Evolutionary conservation across 2,329 filamentous ascomycete species (phyloP).

Genomic region (Penicillium thymicola): DNA sequence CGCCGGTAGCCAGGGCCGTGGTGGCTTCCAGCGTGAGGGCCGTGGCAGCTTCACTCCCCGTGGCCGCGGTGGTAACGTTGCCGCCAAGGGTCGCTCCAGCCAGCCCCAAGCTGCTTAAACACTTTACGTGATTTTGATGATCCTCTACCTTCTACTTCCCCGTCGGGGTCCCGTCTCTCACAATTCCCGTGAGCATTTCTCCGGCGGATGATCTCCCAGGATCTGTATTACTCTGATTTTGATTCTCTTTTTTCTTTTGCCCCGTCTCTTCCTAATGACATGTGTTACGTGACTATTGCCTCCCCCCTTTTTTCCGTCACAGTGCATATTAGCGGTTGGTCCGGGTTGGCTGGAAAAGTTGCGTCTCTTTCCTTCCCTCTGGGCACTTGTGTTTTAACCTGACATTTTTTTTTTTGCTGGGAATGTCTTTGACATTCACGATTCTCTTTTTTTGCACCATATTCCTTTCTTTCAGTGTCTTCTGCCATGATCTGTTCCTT

Average conservation of each 20-base stretch:
- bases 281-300: constrained; percentile 38
- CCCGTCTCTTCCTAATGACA: constrained; percentile 35
- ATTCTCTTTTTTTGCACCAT: constrained; percentile 26
- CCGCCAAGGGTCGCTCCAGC: constrained; percentile 46
- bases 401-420: constrained; percentile 21
- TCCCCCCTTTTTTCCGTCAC: constrained; percentile 29
- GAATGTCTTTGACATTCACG: constrained; percentile 11
- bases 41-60: constrained; percentile 65
- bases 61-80: constrained; percentile 60
- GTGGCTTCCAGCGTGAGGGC: constrained; percentile 66
- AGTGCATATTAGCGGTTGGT: constrained; percentile 43
- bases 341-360: constrained; percentile 37
- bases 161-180: neutral
- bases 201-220: constrained; percentile 24
- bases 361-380: constrained; percentile 29
- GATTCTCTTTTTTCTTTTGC: constrained; percentile 16
- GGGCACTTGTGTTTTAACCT: constrained; percentile 24
- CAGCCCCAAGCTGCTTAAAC: constrained; percentile 45
- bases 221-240: constrained; percentile 39
- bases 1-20: constrained; percentile 59
- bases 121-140: constrained; percentile 5
- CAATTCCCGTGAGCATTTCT: constrained; percentile 5
- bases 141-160: constrained; percentile 10
- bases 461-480: constrained; percentile 18
- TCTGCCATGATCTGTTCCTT: constrained; percentile 9